Percentiles rank a stretch among this genome's conserved stretches.
phyloP scores from a whole-genome alignment of 768 basidiomycete species.

The Pholiota molesta region DNA sequence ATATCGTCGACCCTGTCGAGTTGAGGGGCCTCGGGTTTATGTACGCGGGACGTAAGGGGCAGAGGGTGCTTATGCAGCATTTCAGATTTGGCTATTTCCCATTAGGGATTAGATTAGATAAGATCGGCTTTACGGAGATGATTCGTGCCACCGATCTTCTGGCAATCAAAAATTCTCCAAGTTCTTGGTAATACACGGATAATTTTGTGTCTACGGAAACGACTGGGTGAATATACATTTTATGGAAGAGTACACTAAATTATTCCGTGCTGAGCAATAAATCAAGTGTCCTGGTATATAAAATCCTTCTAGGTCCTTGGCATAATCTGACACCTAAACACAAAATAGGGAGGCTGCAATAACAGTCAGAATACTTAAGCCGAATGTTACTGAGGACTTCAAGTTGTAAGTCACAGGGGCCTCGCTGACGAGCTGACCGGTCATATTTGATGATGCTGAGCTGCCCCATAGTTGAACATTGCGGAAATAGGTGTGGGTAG shows the following conservation, averaged over 20 bases:
- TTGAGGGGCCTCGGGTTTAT: too few species aligned
- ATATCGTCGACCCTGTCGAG: too few species aligned
- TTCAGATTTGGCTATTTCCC: neutral
- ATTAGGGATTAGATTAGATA: neutral
- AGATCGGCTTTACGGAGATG: neutral
- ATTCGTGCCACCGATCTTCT: too few species aligned
- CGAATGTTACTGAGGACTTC: conserved; percentile 17
- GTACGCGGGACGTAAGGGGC: neutral
- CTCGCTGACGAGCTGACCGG: conserved; percentile 34
- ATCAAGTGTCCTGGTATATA: conserved; percentile 3
- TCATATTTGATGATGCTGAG: conserved; percentile 49
- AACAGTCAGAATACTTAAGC: conserved; percentile 16
- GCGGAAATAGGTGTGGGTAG: conserved; percentile 75
- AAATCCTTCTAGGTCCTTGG: conserved; percentile 1
- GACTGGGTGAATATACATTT: too few species aligned
- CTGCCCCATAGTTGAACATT: conserved; percentile 71
- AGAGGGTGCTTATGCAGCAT: neutral
- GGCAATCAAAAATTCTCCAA: too few species aligned
- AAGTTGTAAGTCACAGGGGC: conserved; percentile 19
- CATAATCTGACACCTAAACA: conserved; percentile 9
- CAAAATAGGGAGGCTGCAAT: conserved; percentile 22
- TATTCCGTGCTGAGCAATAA: neutral
- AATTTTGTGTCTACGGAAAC: too few species aligned
- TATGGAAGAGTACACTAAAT: too few species aligned
- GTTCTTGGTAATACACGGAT: too few species aligned